Base-by-base conservation (phyloP, 169 alveolate species). In the Cyclospora cayetanensis region DNA sequence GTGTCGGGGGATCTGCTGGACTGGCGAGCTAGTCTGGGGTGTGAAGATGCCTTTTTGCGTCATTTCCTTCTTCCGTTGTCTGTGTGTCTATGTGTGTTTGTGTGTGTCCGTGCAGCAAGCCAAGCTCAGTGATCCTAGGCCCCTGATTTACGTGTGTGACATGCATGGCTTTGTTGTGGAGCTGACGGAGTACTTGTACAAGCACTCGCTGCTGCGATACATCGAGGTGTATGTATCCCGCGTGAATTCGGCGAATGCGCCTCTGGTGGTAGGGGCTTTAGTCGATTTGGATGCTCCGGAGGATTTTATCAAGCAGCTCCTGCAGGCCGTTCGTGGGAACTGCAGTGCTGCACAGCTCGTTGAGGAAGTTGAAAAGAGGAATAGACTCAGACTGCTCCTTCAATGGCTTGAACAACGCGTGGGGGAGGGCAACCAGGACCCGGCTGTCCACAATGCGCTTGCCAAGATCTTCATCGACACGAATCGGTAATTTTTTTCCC, bases 271-370 rank as follows among this genome's bases (percentile, higher is more conserved):
- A 35, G 99, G 99, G 42, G 98, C 99, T 46, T 96, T 99, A 91
- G 95, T 99, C 63, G 99, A 99, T 87, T 97, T 98, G 63, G 99
- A 99, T 95, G 98, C 99, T 72, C 99, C 99, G 35, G 99, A 99
- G 92, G 98, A 97, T 65, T 97, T 98, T 92, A 98, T 99, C 90
- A 97, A 98, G 94, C 95, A 95, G 22, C 86, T 96, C 63, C 93
- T 97, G 76, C 98, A 97, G 95, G 96, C 97, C 39, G 97, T 99
- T 76, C 97, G 99, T 63, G 99, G 99, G 46, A 95, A 98, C 53
- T 97, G 99, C 93, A 99, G 99, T 76, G 97, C 98, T 90, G 99
- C 98, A 68, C 98, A 98, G 53, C 96, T 99, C 79, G 99, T 99
- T 43, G 99, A 97, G 89, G 99, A 98, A 95, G 98, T 99, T 77